phyloP scores from a whole-genome alignment of 164 flowering plant genomes.

The Stephania japonica region DNA sequence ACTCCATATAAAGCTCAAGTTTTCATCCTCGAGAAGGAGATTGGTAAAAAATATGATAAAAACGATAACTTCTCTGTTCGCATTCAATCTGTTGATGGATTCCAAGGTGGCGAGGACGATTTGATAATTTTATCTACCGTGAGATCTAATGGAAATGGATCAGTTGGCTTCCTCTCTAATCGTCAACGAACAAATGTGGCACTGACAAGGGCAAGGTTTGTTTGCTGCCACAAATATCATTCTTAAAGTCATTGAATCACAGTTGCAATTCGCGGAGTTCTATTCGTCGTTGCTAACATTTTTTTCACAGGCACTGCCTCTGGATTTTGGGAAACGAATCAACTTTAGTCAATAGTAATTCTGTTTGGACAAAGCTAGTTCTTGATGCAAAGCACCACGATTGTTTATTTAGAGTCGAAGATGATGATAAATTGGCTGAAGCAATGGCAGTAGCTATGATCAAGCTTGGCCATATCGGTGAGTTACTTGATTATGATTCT shows the following conservation, averaged over 20 bases:
- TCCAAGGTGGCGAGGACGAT: conserved; percentile 44
- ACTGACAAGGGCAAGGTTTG: conserved; percentile 31
- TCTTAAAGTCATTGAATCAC: not conserved
- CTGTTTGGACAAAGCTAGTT: conserved; percentile 33
- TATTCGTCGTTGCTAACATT: not conserved
- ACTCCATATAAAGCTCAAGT: conserved; percentile 43
- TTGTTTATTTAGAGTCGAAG: conserved; percentile 26
- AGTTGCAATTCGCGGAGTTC: not conserved
- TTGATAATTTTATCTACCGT: conserved; percentile 33
- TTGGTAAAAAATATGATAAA: conserved; percentile 21
- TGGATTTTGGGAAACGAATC: conserved; percentile 36
- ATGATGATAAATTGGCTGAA: conserved; percentile 17
- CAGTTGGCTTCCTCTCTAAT: conserved; percentile 17
- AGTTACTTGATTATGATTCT: conserved; percentile 13
- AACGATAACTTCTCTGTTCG: conserved; percentile 21
- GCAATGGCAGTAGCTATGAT: conserved; percentile 8
- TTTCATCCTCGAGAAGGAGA: conserved; percentile 23
- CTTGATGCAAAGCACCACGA: conserved; percentile 28
- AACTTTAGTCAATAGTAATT: conserved; percentile 20
- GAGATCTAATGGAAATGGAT: conserved; percentile 15
- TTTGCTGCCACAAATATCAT: not conserved
- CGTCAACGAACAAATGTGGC: conserved; percentile 36
- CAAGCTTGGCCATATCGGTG: conserved; percentile 13
- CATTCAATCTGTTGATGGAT: conserved; percentile 45
- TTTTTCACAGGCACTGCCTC: conserved; percentile 27